Conservation (phyloP, 2,329 filamentous ascomycete species). For the Colletotrichum tofieldiae region DNA sequence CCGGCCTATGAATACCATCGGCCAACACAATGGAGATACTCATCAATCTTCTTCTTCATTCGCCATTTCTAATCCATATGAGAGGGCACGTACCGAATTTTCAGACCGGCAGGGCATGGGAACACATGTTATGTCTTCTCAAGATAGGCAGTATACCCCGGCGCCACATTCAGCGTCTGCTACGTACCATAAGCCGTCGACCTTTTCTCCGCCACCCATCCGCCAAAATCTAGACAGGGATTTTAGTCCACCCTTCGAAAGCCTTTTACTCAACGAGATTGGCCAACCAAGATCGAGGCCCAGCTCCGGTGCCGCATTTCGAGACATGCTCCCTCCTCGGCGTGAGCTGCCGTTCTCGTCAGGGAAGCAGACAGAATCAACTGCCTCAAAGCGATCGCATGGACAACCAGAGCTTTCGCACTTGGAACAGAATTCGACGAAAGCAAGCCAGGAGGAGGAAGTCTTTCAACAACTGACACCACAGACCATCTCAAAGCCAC, state of each 20-base stretch:
- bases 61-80: neutral
- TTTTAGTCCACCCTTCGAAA: neutral
- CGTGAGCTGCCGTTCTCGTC: constrained; percentile 14
- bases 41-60: too few relatives aligned
- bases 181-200: neutral
- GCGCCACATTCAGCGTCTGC: neutral
- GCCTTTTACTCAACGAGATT: neutral
- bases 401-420: neutral
- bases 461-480: neutral
- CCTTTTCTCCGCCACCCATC: neutral
- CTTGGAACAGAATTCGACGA: neutral
- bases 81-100: constrained; percentile 3
- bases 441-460: neutral
- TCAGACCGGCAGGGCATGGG: neutral
- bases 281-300: neutral
- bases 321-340: constrained; percentile 19
- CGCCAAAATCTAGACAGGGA: neutral
- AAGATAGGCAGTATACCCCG: neutral
- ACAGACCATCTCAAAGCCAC: neutral
- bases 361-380: neutral
- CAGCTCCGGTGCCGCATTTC: neutral
- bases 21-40: neutral
- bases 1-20: neutral
- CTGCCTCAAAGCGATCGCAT: neutral
- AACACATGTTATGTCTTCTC: neutral